A percentile compares a stretch with the other conserved stretches of the same genome.
phyloP scores from a whole-genome alignment of 2,329 filamentous ascomycete genomes.

The Colletotrichum magnum region DNA sequence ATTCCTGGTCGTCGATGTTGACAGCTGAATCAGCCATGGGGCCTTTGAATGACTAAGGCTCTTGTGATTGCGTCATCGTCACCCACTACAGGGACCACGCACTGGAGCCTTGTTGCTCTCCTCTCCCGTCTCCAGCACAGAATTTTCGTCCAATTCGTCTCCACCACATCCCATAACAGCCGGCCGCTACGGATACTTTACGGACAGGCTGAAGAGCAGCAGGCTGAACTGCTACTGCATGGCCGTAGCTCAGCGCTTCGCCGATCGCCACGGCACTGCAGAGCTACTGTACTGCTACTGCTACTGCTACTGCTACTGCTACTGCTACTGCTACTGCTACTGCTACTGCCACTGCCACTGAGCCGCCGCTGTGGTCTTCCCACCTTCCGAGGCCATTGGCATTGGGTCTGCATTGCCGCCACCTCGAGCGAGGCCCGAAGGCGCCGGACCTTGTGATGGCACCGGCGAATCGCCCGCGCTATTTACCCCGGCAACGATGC shows the following conservation, averaged over 20 bases:
- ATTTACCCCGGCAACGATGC: slow-evolving; percentile 7
- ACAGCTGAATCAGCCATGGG: not conserved
- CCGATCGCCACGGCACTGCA: not conserved
- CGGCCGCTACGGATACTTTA: too few relatives aligned
- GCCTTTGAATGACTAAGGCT: slow-evolving; percentile 4
- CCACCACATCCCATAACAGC: not conserved
- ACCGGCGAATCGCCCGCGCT: slow-evolving; percentile 14
- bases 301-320: not conserved
- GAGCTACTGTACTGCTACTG: not conserved
- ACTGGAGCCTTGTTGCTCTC: not conserved
- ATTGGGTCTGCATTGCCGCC: not conserved
- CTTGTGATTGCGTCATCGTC: slow-evolving; percentile 12
- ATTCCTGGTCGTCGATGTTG: too few relatives aligned
- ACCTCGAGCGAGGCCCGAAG: not conserved
- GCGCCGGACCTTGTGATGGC: slow-evolving; percentile 1
- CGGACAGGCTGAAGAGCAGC: not conserved
- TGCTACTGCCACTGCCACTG: not conserved
- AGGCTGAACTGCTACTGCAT: not conserved
- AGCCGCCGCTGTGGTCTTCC: slow-evolving; percentile 9
- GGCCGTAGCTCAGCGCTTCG: not conserved
- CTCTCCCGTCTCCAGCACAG: not conserved
- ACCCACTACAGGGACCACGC: not conserved
- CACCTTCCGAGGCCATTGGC: not conserved
- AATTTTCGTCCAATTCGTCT: slow-evolving; percentile 7
- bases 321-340: not conserved